Conservation (phyloP, 495 filamentous ascomycete species). For the Apodospora peruviana region DNA sequence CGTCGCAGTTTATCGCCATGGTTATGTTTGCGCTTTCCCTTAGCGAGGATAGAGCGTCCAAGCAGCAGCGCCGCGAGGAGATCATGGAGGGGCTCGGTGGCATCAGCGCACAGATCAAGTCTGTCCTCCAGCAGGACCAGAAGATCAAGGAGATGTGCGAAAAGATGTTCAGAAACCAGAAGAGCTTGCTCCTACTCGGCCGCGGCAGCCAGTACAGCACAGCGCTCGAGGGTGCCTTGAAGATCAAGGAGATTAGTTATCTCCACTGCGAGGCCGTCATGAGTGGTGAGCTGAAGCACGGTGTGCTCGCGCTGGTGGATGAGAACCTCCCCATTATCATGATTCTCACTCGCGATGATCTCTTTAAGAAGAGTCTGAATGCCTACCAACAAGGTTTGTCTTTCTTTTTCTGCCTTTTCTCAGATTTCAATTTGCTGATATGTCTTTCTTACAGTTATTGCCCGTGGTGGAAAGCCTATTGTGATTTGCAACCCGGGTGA, state of each 20-base stretch:
- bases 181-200: conserved; percentile 86
- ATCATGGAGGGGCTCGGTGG: conserved; percentile 90
- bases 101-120: conserved; percentile 85
- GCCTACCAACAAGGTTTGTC: conserved; percentile 91
- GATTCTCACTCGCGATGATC: conserved; percentile 91
- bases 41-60: conserved; percentile 91
- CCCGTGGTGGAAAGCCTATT: conserved; percentile 88
- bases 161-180: conserved; percentile 92
- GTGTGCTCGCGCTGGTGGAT: conserved; percentile 93
- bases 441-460: conserved; percentile 59
- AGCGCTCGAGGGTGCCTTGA: conserved; percentile 93
- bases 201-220: conserved; percentile 96
- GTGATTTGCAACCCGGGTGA: conserved; percentile 95
- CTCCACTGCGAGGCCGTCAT: conserved; percentile 99
- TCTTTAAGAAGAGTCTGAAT: conserved; percentile 96
- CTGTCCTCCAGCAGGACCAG: conserved; percentile 84
- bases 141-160: conserved; percentile 88
- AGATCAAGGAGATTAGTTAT: conserved; percentile 99
- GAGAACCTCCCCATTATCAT: conserved; percentile 99
- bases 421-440: conserved; percentile 9
- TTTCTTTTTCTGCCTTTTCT: not conserved
- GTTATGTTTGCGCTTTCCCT: conserved; percentile 98
- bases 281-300: conserved; percentile 98
- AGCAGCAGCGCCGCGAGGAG: conserved; percentile 86
- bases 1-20: conserved; percentile 97